Base-by-base conservation (phyloP, 2,329 filamentous ascomycete genomes). In the Botryotinia narcissicola region DNA sequence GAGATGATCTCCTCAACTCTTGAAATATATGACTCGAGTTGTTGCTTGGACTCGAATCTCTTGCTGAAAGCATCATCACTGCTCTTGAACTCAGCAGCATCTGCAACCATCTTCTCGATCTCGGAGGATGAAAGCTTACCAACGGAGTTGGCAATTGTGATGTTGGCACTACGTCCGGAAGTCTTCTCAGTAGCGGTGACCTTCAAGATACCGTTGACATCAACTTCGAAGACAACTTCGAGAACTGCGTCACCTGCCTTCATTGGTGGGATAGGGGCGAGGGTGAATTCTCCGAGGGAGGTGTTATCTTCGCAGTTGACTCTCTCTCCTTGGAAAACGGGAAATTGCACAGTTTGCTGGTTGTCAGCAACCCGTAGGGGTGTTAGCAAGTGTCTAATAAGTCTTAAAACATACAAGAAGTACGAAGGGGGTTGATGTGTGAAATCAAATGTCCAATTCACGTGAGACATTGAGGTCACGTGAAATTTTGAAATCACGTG, bases 121-220 rank as follows among this genome's bases (percentile, higher is more conserved):
- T 99, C 96, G 76, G 86, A 86, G 71, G 92, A 93, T 76, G 94
- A 97, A 79, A 99, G 93, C 89, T 99, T 99, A 84, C 96, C 96
- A 81, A 99, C 95, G 75, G 96, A 97, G 91, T 99, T 99, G 86
- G 93, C 94, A 86, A 99, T 99, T 84, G 96, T 99, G 85, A 99
- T 99, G 91, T 99, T 99, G 86, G 96, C 96, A 82, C 89, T 96
- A 84, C 96, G 95, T 82, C 96, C 96, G 48, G 96, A 97, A 80
- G 94, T 95, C 91, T 99, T 99, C 90, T 99, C 96, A 66, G 95
- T 98, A 79, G 96, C 96, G 77, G 95, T 98, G 82, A 98, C 96
- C 91, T 99, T 99, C 79, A 99, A 92, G 84, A 98, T 97, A 92
- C 96, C 96, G 89, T 99, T 99, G 89, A 98, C 96, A 80, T 99